phyloP scores from a whole-genome alignment of 2,329 filamentous ascomycete genomes.

The Colletotrichum higginsianum region DNA sequence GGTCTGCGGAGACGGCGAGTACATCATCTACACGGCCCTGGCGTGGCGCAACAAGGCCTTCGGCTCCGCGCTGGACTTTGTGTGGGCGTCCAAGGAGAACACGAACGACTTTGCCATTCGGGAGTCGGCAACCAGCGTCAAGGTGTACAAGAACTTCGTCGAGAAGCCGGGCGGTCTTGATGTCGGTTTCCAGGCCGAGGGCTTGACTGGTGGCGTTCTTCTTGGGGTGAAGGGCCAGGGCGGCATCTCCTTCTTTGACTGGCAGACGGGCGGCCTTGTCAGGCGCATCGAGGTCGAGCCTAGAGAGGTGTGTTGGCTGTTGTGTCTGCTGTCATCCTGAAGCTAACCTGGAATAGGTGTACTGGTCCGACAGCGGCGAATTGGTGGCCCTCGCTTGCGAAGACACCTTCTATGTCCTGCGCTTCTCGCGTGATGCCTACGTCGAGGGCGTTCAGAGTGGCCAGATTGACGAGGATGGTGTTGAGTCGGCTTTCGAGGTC shows the following conservation, averaged over 20 bases:
- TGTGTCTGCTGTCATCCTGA: too few species aligned
- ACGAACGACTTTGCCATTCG: slow-evolving; percentile 98
- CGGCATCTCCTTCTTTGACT: slow-evolving; percentile 96
- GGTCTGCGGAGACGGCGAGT: slow-evolving; percentile 94
- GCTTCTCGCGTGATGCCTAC: slow-evolving; percentile 92
- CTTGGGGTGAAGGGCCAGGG: slow-evolving; percentile 96
- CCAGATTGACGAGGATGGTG: slow-evolving; percentile 89
- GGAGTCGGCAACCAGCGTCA: slow-evolving; percentile 93
- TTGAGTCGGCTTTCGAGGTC: slow-evolving; percentile 95
- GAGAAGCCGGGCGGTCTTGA: slow-evolving; percentile 91
- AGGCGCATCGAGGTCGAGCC: slow-evolving; percentile 89
- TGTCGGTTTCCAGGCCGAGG: slow-evolving; percentile 95
- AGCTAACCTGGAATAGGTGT: slow-evolving; percentile 72
- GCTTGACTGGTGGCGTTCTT: slow-evolving; percentile 88
- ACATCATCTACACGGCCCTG: slow-evolving; percentile 98
- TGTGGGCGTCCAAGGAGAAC: slow-evolving; percentile 97
- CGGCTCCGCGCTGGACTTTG: slow-evolving; percentile 94
- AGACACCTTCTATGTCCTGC: slow-evolving; percentile 93
- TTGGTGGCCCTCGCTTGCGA: slow-evolving; percentile 94
- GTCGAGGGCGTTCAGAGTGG: slow-evolving; percentile 86
- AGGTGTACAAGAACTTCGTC: slow-evolving; percentile 98
- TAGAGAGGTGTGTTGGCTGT: slow-evolving; percentile 57
- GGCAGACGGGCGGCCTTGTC: slow-evolving; percentile 90
- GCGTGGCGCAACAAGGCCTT: slow-evolving; percentile 99
- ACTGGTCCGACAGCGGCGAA: slow-evolving; percentile 98